A percentile compares a stretch with the other conserved stretches of the same genome.
These are phyloP conservation scores for Trichocladium antarcticum DNA, from an alignment of 495 filamentous ascomycete species.

Conservation along the genomic window DNA sequence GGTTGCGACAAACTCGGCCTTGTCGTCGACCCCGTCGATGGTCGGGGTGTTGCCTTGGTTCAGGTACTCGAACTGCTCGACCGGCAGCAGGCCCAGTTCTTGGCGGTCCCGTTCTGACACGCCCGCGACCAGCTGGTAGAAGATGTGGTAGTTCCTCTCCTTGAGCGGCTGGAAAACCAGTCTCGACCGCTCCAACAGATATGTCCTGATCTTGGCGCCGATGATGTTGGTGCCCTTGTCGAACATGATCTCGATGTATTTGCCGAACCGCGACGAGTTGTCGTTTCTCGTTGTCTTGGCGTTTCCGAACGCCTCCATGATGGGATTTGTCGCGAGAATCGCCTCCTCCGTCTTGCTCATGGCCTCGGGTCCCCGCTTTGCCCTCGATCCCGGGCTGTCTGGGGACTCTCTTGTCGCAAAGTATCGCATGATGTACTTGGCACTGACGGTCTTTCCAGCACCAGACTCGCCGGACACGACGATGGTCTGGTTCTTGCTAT, in stretches of 20 bases:
- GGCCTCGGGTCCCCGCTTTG: slow-evolving; percentile 65
- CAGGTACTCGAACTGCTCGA: slow-evolving; percentile 89
- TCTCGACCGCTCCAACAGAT: slow-evolving; percentile 87
- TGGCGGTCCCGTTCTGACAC: slow-evolving; percentile 74
- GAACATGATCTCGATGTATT: slow-evolving; percentile 99
- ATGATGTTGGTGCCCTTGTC: slow-evolving; percentile 93
- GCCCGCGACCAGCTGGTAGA: slow-evolving; percentile 96
- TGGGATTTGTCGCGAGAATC: slow-evolving; percentile 95
- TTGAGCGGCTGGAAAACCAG: slow-evolving; percentile 97
- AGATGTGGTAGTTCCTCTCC: slow-evolving; percentile 98
- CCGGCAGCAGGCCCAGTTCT: slow-evolving; percentile 60
- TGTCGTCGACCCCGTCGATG: slow-evolving; percentile 95
- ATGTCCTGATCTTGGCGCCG: slow-evolving; percentile 91
- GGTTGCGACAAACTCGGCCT: slow-evolving; percentile 81
- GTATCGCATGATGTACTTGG: slow-evolving; percentile 99
- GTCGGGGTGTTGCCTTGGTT: slow-evolving; percentile 87
- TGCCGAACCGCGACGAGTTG: slow-evolving; percentile 97
- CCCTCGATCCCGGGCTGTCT: slow-evolving; percentile 69
- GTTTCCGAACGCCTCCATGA: slow-evolving; percentile 99
- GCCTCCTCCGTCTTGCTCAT: slow-evolving; percentile 99
- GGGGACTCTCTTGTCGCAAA: slow-evolving; percentile 96
- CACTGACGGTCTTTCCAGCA: slow-evolving; percentile 97
- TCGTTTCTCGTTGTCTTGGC: slow-evolving; percentile 98
- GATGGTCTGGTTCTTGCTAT: slow-evolving; percentile 92
- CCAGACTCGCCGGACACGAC: slow-evolving; percentile 98